Base-by-base conservation (phyloP, 2,329 filamentous ascomycete genomes). In the Aspergillus hiratsukae region DNA sequence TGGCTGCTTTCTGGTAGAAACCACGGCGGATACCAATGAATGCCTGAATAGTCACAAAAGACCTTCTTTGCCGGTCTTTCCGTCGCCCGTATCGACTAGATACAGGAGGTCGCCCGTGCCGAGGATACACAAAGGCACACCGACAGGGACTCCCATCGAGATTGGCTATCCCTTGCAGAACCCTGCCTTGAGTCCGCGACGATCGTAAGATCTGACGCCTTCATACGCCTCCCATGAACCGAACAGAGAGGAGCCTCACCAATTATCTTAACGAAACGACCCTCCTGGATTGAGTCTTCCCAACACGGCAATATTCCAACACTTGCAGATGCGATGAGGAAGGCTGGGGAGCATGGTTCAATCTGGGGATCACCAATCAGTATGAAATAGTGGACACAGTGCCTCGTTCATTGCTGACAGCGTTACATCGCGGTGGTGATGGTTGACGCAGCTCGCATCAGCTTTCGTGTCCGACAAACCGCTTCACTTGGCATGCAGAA, bases 131-230 rank as follows among this genome's bases (percentile, higher is more conserved):
- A 31, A 31, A 11, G 29, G 10, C 29, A 11, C 29, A 11, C 29
- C 10, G 10, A 1, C 52, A n/a, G 59, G 56, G 2, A 64, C 63
- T 1, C 61, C 69, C n/a, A 58, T 69, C 27, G 56, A 67, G 2
- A 60, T 69, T 11, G 66, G 64, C 6, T 70, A 69, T 29, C 66
- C 63, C 2, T 49, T 63, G 3, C 56, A 48, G 11, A 51, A 59
- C 5, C 52, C 59, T 3, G 58, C 65, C n/a, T 70, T 60, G 53
- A 61, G 63, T 51, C 56, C 60, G 31, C 58, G 60, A 23, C 61
- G 65, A 19, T 54, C 29, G 25, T 54, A 53, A 17, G 64, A 68
- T 43, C 48, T 66, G 31, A 67, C 65, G 1, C 66, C 65, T 2
- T 65, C 58, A 0, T 61, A 59, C 8, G 2, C 56, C 65, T 0